These are phyloP conservation scores for Aspergillus coremiiformis DNA, from an alignment of 495 filamentous ascomycete species.

Conservation along the genomic window DNA sequence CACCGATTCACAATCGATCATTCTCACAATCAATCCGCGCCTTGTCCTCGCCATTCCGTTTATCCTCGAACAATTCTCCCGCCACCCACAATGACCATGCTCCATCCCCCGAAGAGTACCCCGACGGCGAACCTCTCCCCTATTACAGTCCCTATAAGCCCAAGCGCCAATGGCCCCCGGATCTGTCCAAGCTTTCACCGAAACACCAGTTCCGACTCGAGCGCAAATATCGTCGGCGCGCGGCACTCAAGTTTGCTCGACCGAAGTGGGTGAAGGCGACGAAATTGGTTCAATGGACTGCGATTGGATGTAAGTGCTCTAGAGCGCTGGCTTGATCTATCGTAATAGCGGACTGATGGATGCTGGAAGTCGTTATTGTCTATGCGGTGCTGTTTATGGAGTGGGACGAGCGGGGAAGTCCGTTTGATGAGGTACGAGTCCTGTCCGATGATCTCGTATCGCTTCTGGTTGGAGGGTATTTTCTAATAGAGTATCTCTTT, in stretches of 20 bases:
- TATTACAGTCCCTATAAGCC: conserved; percentile 60
- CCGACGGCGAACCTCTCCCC: not conserved
- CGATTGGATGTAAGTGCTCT: conserved; percentile 51
- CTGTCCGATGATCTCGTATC: not conserved
- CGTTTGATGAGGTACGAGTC: conserved; percentile 48
- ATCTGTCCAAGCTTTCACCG: conserved; percentile 69
- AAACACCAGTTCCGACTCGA: conserved; percentile 74
- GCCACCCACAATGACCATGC: conserved; percentile 6
- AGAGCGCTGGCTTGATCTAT: not conserved
- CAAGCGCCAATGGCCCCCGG: conserved; percentile 88
- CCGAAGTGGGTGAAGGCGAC: conserved; percentile 69
- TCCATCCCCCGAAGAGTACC: not conserved
- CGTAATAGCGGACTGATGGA: conserved; percentile 2
- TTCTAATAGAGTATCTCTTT: not conserved
- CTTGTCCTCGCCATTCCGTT: conserved; percentile 33
- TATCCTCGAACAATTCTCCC: conserved; percentile 22
- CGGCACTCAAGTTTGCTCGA: conserved; percentile 63
- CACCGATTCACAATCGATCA: not conserved
- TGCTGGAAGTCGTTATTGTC: conserved; percentile 51
- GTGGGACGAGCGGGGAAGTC: conserved; percentile 54
- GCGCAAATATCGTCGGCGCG: conserved; percentile 59
- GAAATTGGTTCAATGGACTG: conserved; percentile 60
- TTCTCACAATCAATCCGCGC: conserved; percentile 13
- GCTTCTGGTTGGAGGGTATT: not conserved
- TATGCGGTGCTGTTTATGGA: conserved; percentile 76